phyloP scores from a whole-genome alignment of 352 stramenopile genomes.

The Phytophthora tubulina region DNA sequence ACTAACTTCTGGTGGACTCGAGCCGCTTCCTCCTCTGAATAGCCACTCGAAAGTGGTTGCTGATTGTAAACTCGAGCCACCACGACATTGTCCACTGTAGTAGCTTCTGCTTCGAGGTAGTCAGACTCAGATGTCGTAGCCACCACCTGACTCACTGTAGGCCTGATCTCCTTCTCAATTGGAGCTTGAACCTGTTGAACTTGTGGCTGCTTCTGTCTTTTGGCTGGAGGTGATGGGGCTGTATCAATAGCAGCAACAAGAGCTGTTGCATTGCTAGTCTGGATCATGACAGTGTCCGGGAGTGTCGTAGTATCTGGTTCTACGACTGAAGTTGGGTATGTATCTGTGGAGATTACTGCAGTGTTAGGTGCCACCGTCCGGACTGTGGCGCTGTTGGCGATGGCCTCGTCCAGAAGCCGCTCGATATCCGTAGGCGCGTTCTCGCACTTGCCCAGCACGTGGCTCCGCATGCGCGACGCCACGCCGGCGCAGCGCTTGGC shows the following conservation, averaged over 20 bases:
- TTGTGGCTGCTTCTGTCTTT: constrained; percentile 7
- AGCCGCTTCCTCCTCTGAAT: constrained; percentile 14
- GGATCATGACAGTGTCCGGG: not conserved
- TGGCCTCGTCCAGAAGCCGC: constrained; percentile 32
- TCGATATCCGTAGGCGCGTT: constrained; percentile 37
- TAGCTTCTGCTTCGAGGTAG: not conserved
- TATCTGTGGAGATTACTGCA: not conserved
- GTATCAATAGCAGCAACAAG: not conserved
- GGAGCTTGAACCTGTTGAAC: constrained; percentile 1
- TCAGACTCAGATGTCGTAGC: not conserved
- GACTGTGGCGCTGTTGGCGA: not conserved
- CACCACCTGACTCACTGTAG: not conserved
- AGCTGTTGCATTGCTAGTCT: not conserved
- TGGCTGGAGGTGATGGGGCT: not conserved
- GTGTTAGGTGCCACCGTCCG: constrained; percentile 21
- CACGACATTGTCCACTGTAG: not conserved
- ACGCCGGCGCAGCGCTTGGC: constrained; percentile 54
- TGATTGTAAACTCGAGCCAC: not conserved
- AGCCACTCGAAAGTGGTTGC: not conserved
- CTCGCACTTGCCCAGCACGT: constrained; percentile 61
- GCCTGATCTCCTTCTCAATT: not conserved
- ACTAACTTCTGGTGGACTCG: constrained; percentile 51
- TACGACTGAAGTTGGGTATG: not conserved
- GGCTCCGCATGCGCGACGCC: constrained; percentile 56
- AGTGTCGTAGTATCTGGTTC: not conserved